Base-by-base conservation (phyloP, 2,329 filamentous ascomycete species). In the Akanthomyces dipterigenus region DNA sequence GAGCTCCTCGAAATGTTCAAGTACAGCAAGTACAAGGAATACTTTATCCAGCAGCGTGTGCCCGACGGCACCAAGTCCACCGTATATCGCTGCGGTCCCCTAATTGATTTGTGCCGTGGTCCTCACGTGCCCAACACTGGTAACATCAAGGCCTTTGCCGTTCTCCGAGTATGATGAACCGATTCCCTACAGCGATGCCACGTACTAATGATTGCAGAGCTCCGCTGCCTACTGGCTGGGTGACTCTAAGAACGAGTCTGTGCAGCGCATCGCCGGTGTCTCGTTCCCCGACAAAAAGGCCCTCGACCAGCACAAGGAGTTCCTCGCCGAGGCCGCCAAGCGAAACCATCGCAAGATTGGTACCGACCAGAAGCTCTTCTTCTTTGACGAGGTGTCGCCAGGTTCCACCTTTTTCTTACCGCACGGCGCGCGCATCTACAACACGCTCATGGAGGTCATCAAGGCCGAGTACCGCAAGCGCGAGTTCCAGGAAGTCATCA, bases 21-120 rank as follows among this genome's bases (percentile, higher is more conserved):
- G 69, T 96, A 96, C 82, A 97, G 96, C 83, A 95, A 95, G 75
- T 98, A 96, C 82, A 98, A 99, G 84, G 87, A 96, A 73, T 90
- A 97, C 75, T 96, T 98, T 75, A 98, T 99, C 78, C 88, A 74
- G 68, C 74, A 76, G 67, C 72, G 74, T 50, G 74, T 98, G 64
- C 81, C 88, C 43, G 91, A 96, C 68, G 92, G 91, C 68, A 93
- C 91, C 61, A 91, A 84, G 72, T 96, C 91, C 72, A 98, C 95
- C 11, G 93, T 98, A 45, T 99, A 98, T 76, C 87, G 91, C 65
- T 96, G 92, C 70, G 95, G 95, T 62, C 92, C 92, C 16, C 81
- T 98, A 61, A 96, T 98, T 70, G 95, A 99, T 83, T 80, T 98
- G 65, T 98, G 95, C 80, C 86, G 92, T 73, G 95, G 95, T 42